Evolutionary conservation across 2,329 filamentous ascomycete genomes (phyloP).

Genomic region (Botrytis sinoallii): DNA sequence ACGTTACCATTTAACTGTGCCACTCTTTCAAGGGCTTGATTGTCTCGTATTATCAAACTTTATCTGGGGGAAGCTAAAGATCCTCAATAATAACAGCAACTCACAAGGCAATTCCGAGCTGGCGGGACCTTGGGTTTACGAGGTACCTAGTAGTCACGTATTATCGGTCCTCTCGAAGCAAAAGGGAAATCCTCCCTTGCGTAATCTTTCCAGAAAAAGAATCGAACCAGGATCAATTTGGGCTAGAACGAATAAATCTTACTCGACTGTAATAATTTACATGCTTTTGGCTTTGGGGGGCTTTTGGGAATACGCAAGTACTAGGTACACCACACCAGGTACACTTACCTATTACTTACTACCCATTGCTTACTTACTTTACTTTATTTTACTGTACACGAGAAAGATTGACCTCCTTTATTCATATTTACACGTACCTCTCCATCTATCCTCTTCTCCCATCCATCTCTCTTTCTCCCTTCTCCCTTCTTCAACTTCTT

Average conservation of each 20-base stretch:
- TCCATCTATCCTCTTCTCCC: neutral
- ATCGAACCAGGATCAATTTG: neutral
- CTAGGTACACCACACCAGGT: neutral
- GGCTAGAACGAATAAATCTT: neutral
- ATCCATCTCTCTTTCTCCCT: neutral
- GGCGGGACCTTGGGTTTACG: neutral
- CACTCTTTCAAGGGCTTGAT: neutral
- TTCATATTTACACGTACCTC: constrained; percentile 3
- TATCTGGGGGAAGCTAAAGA: neutral
- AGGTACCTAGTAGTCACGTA: neutral
- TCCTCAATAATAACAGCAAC: neutral
- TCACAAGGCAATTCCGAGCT: neutral
- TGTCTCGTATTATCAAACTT: constrained; percentile 2
- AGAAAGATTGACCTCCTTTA: constrained; percentile 12
- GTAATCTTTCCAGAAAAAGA: neutral
- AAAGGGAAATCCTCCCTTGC: constrained; percentile 1
- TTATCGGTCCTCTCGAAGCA: neutral
- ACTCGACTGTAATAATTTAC: neutral
- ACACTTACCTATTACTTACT: neutral
- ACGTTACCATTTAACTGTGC: neutral
- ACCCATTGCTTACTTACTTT: neutral
- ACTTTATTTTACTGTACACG: neutral
- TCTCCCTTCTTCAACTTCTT: neutral
- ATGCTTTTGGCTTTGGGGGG: neutral
- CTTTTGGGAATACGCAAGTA: neutral